phyloP scores from a whole-genome alignment of 495 filamentous ascomycete genomes.

The Venustampulla echinocandica region DNA sequence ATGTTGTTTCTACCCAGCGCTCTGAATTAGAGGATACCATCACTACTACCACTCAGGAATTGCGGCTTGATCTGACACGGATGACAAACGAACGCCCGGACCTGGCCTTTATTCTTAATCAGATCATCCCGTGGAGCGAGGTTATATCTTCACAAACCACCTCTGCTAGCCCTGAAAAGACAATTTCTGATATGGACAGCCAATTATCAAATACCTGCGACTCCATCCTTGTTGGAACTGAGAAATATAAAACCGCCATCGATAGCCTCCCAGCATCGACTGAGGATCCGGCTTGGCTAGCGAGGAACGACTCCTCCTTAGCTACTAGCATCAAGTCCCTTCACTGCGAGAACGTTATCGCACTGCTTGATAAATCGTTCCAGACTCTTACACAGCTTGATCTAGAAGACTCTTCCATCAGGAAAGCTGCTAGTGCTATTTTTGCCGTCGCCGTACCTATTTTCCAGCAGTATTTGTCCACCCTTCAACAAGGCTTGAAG shows the following conservation, averaged over 20 bases:
- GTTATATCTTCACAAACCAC: background rate
- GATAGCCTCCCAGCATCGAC: conserved; percentile 38
- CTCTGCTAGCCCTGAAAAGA: background rate
- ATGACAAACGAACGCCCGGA: conserved; percentile 42
- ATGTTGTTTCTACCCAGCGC: conserved; percentile 40
- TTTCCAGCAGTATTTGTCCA: conserved; percentile 58
- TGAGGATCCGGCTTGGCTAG: conserved; percentile 55
- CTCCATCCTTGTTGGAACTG: conserved; percentile 63
- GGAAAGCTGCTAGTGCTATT: conserved; percentile 47
- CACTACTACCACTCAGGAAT: conserved; percentile 30
- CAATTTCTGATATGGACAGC: conserved; percentile 41
- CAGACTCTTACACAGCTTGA: conserved; percentile 41
- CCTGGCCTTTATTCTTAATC: conserved; percentile 53
- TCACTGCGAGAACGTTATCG: conserved; percentile 45
- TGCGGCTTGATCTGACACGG: conserved; percentile 36
- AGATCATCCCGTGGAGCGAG: conserved; percentile 44
- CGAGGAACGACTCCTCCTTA: conserved; percentile 50
- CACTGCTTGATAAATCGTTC: conserved; percentile 41
- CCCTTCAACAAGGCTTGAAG: conserved; percentile 43
- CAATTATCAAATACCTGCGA: conserved; percentile 51
- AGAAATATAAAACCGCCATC: conserved; percentile 51
- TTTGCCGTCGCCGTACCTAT: conserved; percentile 64
- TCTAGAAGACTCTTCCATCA: conserved; percentile 30
- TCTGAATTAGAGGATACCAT: conserved; percentile 37
- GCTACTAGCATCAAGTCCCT: conserved; percentile 48